Evolutionary conservation across 1,139 yeast genomes (phyloP), one percentile per base, ranked within the genome.

Genomic region (Hyphopichia buzzinii): DNA sequence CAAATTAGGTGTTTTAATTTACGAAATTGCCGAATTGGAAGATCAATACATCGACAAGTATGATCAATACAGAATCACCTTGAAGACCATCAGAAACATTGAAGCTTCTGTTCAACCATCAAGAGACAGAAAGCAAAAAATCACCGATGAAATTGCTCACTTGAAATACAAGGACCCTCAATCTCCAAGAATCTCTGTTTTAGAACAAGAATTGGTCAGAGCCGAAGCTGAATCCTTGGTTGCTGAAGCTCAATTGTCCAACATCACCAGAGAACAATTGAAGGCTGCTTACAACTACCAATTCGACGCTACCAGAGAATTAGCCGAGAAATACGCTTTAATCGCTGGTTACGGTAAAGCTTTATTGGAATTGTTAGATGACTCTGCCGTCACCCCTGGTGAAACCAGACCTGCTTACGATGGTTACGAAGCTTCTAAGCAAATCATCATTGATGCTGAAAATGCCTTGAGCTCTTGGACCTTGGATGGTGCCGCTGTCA

Each of bases 301-400:
- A 70, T 92, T 92, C 61, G 98, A 92, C 62, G 89, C 97, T 43
- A 76, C 89, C 54, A 85, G 96, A 65, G 98, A 92, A 74, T 89
- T 85, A 72, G 84, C 96, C 53, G 98, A 92, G 76, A 92, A 92
- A 74, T 75, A 86, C 54, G 97, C 97, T 37, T 76, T 92, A 60
- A 88, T 92, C 71, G 97, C 97, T 51, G 97, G 97, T 52, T 92
- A 92, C 77, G 97, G 98, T 69, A 92, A 90, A 78, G 97, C 97
- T 34, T 73, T 92, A 47, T 79, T 92, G 62, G 97, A 92, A 74
- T 81, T 92, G 62, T 79, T 92, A 62, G 97, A 92, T 64, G 97
- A 90, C 66, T 73, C 95, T 50, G 94, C 97, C 45, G 97, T 92
- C 49, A 90, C 97, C 48, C 98, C 98, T 48, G 98, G 98, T 73